Base-by-base conservation (phyloP, 306 rosid genomes). In the Castanospermum australe region DNA sequence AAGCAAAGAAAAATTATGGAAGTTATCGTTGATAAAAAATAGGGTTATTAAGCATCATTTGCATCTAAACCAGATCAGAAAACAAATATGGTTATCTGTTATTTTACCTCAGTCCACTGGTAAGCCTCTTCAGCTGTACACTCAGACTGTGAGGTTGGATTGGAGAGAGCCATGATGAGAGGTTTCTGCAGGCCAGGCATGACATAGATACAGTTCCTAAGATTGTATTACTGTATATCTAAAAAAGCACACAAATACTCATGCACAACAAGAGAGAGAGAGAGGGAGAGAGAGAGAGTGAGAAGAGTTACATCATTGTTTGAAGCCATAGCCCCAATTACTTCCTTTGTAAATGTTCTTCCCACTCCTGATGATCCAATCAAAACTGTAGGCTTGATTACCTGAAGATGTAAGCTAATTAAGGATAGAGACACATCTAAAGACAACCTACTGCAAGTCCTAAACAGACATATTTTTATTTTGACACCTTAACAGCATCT, bases 121-220 rank as follows among this genome's bases (percentile, higher is more conserved):
- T 88, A 88, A 75, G 96, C 93, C 84, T 92, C 96, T 76, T 92
- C 97, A 11, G 97, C 97, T 13, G 97, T 92, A 78, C 97, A 92
- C 84, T 92, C 97, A 0, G 96, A 90, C 74, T 92, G 97, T 15
- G 96, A 83, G 15, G 96, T 92, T 12, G 97, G 96, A 79, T 92
- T 90, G n/a, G 97, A 92, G 68, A 92, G 96, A 83, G 97, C 97
- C 90, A 92, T 1, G 66, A 92, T 76, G 67, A 92, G 84, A 71
- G 97, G 97, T 89, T 90, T 92, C 96, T 92, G 88, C 85, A 70
- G 11, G 28, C 69, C 73, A 73, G 30, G 55, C 63, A 71, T 63
- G 63, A 42, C 8, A 72, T 5, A 73, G 72, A 61, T n/a, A 25
- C 32, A 59, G 52, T 76, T 71, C 4, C n/a, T 39, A 64, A 41